Conservation (phyloP, 1,284 basidiomycete species). For the Cronartium quercuum region DNA sequence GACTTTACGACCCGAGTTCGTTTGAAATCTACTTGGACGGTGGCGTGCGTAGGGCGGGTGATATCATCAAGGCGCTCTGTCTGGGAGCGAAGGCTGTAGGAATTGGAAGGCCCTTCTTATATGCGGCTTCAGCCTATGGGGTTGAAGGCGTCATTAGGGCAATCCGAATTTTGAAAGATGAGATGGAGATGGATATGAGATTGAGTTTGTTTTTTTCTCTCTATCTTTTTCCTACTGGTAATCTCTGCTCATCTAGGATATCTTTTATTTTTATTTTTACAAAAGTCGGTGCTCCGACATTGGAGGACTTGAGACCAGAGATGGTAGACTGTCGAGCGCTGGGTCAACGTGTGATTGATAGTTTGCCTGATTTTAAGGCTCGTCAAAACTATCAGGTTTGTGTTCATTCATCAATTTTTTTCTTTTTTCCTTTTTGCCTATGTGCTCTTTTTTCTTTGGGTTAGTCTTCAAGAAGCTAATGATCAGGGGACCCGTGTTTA, state of each 20-base stretch:
- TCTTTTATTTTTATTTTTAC: constrained; percentile 68
- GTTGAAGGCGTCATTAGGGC: constrained; percentile 58
- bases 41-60: constrained; percentile 68
- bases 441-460: neutral
- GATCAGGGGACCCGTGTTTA: neutral
- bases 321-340: constrained; percentile 65
- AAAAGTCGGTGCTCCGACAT: constrained; percentile 65
- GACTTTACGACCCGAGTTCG: constrained; percentile 57
- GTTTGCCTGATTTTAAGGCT: constrained; percentile 8
- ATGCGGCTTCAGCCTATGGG: constrained; percentile 83
- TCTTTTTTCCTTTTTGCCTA: neutral
- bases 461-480: neutral
- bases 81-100: constrained; percentile 81
- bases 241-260: neutral
- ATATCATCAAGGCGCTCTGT: constrained; percentile 86
- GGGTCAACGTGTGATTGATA: constrained; percentile 19
- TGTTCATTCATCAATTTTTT: neutral
- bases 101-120: constrained; percentile 66
- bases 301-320: constrained; percentile 69
- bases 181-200: constrained; percentile 65
- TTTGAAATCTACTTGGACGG: constrained; percentile 90
- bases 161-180: constrained; percentile 61
- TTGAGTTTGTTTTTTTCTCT: neutral
- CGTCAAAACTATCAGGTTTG: constrained; percentile 13
- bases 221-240: neutral